phyloP scores from a whole-genome alignment of 2,329 filamentous ascomycete genomes.

The Fusarium sp. region DNA sequence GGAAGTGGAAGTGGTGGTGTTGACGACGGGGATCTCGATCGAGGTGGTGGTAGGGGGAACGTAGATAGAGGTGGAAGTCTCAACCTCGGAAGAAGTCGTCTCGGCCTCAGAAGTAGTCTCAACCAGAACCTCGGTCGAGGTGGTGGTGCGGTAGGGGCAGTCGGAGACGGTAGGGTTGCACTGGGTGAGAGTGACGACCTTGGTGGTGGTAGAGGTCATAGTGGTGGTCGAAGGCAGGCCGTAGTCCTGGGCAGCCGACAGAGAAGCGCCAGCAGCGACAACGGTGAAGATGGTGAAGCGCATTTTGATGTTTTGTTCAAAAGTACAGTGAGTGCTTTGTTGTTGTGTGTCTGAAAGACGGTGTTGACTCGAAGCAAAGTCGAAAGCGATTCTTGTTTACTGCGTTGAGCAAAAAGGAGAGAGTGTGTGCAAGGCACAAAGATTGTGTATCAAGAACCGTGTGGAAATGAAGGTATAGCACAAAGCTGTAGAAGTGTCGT shows the following conservation, averaged over 20 bases:
- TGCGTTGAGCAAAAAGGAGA: slow-evolving; percentile 29
- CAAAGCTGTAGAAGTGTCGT: slow-evolving; percentile 31
- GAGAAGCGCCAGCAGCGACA: slow-evolving; percentile 54
- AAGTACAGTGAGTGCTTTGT: slow-evolving; percentile 1
- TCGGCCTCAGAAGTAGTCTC: slow-evolving; percentile 28
- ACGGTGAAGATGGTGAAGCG: slow-evolving; percentile 56
- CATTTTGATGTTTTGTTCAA: slow-evolving; percentile 52
- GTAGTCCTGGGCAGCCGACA: slow-evolving; percentile 45
- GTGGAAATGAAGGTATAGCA: slow-evolving; percentile 32
- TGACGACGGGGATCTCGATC: slow-evolving; percentile 35
- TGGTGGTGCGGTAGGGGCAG: slow-evolving; percentile 53
- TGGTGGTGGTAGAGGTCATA: slow-evolving; percentile 57
- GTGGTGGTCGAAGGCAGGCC: slow-evolving; percentile 47
- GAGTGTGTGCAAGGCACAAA: slow-evolving; percentile 35
- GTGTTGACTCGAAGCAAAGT: slow-evolving; percentile 17
- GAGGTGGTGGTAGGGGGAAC: slow-evolving; percentile 41
- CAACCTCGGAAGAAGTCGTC: slow-evolving; percentile 13
- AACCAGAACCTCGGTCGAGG: slow-evolving; percentile 36
- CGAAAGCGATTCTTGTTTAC: slow-evolving; percentile 17
- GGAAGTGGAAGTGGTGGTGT: slow-evolving; percentile 40
- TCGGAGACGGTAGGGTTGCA: slow-evolving; percentile 57
- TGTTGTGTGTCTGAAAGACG: slow-evolving; percentile 12
- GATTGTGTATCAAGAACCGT: slow-evolving; percentile 19
- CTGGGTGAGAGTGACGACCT: slow-evolving; percentile 58
- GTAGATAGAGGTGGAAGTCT: slow-evolving; percentile 48